phyloP scores from a whole-genome alignment of 2,329 filamentous ascomycete genomes.

The Xenosphaeropsis pyriputrescens region DNA sequence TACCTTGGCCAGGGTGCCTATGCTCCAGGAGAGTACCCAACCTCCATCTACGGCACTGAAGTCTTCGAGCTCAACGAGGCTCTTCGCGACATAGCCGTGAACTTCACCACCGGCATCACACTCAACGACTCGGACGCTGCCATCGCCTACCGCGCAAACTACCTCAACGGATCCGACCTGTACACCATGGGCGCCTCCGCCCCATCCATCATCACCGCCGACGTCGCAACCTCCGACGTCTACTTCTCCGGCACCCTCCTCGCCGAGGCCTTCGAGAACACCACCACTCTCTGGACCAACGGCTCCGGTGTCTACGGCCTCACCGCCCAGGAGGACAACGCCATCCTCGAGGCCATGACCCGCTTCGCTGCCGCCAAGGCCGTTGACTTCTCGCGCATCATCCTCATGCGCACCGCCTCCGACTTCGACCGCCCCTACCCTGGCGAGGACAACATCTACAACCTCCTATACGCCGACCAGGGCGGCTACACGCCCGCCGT shows the following conservation, averaged over 20 bases:
- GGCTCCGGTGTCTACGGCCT: conserved; percentile 54
- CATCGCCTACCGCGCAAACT: conserved; percentile 36
- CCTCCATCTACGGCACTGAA: conserved; percentile 49
- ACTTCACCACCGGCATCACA: conserved; percentile 32
- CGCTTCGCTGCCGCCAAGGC: conserved; percentile 38
- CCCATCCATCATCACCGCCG: conserved; percentile 48
- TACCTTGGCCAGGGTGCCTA: conserved; percentile 51
- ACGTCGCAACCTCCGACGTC: conserved; percentile 55
- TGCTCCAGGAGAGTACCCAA: conserved; percentile 39
- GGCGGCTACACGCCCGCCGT: conserved; percentile 50
- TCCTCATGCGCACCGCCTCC: conserved; percentile 53
- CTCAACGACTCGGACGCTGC: conserved; percentile 35
- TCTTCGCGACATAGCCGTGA: conserved; percentile 36
- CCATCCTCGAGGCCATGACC: conserved; percentile 49
- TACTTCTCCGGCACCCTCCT: conserved; percentile 52
- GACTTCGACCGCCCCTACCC: conserved; percentile 59
- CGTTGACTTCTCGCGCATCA: conserved; percentile 51
- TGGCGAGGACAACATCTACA: conserved; percentile 36
- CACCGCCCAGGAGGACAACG: conserved; percentile 61
- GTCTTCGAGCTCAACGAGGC: conserved; percentile 51
- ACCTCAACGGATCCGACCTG: conserved; percentile 29
- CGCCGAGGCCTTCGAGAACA: conserved; percentile 49
- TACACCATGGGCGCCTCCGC: conserved; percentile 26
- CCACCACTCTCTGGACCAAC: conserved; percentile 49
- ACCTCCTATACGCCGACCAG: conserved; percentile 44